Evolutionary conservation across 2,329 filamentous ascomycete genomes (phyloP).

Genomic region (Xylariaceae sp.): DNA sequence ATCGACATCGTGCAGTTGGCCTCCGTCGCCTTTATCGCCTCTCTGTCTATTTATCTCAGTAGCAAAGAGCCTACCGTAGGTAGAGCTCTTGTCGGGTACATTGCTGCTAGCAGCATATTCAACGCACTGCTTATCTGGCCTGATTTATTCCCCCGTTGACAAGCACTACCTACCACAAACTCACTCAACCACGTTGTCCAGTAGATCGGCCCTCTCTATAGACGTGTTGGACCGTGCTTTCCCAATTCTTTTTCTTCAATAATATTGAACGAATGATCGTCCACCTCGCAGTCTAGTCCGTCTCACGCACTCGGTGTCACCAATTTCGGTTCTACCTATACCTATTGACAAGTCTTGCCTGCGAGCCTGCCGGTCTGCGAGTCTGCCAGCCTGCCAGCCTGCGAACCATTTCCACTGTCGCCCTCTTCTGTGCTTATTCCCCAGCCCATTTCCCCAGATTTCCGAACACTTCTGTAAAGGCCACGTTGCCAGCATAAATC

Average conservation of each 20-base stretch:
- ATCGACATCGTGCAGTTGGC: neutral
- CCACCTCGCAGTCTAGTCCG: conserved; percentile 19
- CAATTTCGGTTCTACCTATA: neutral
- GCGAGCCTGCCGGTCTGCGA: neutral
- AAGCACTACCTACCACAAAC: conserved; percentile 9
- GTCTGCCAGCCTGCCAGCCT: no score
- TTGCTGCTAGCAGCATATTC: conserved; percentile 12
- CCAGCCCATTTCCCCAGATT: neutral
- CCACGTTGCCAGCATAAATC: neutral
- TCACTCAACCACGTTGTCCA: conserved; percentile 3
- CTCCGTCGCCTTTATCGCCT: neutral
- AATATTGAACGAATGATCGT: conserved; percentile 21
- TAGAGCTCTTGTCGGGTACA: conserved; percentile 16
- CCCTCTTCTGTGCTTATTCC: conserved; percentile 4
- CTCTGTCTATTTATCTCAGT: conserved; percentile 3
- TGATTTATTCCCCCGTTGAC: conserved; percentile 7
- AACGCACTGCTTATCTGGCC: conserved; percentile 20
- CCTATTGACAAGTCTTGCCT: neutral
- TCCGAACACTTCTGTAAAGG: neutral
- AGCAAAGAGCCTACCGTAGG: conserved; percentile 1
- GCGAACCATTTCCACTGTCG: conserved; percentile 4
- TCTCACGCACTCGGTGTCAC: conserved; percentile 12
- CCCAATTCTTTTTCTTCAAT: conserved; percentile 13
- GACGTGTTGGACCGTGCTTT: conserved; percentile 8
- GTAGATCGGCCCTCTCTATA: neutral